Evolutionary conservation across 805 yeast genomes (phyloP).

Genomic region (Kazachstania africana): DNA sequence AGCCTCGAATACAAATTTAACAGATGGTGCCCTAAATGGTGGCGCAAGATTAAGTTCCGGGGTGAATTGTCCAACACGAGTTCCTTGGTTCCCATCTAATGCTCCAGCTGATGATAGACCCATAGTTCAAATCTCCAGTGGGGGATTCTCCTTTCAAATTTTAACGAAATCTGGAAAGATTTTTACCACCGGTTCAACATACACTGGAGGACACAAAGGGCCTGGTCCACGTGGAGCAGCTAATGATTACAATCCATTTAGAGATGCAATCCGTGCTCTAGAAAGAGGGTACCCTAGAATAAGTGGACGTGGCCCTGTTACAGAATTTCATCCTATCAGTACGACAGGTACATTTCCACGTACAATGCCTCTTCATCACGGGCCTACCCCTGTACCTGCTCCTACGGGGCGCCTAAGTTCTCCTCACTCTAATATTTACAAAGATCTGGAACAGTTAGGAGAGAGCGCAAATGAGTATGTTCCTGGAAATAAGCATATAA

Average conservation of each 20-base stretch:
- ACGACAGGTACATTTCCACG: slow-evolving; percentile 13
- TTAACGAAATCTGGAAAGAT: slow-evolving; percentile 44
- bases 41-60: slow-evolving; percentile 19
- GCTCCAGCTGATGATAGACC: slow-evolving; percentile 9
- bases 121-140: slow-evolving; percentile 35
- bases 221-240: slow-evolving; percentile 30
- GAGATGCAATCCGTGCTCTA: slow-evolving; percentile 14
- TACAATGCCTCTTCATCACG: slow-evolving; percentile 3
- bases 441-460: slow-evolving; percentile 15
- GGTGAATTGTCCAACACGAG: slow-evolving; percentile 18
- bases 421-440: slow-evolving; percentile 22
- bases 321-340: slow-evolving; percentile 7
- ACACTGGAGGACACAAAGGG: slow-evolving; percentile 30
- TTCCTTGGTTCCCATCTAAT: slow-evolving; percentile 18
- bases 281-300: slow-evolving; percentile 15
- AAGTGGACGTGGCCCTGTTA: slow-evolving; percentile 6
- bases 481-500: slow-evolving; percentile 18
- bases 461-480: slow-evolving; percentile 10
- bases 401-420: no score
- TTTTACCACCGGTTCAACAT: slow-evolving; percentile 40
- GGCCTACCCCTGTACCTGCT: slow-evolving; percentile 11
- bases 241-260: slow-evolving; percentile 26
- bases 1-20: slow-evolving; percentile 11
- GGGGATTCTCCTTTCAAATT: slow-evolving; percentile 54
- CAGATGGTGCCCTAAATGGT: slow-evolving; percentile 11